Evolutionary conservation across 805 yeast genomes (phyloP).

Genomic region (Kockiozyma suomiensis): DNA sequence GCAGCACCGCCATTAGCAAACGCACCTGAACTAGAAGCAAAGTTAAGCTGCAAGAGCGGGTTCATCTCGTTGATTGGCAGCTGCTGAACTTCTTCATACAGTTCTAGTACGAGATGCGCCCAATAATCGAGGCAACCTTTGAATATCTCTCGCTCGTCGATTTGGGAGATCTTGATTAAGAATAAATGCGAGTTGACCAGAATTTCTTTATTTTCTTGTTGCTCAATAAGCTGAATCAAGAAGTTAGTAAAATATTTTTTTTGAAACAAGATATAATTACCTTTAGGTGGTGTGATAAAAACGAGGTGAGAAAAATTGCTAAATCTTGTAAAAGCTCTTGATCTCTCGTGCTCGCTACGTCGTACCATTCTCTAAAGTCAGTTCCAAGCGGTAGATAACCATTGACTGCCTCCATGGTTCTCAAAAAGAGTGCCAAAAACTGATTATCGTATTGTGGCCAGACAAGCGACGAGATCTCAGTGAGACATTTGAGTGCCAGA

Average conservation of each 20-base stretch:
- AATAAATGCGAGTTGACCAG: slow-evolving; percentile 75
- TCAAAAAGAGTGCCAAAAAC: slow-evolving; percentile 69
- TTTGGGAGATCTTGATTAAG: slow-evolving; percentile 78
- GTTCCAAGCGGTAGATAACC: slow-evolving; percentile 63
- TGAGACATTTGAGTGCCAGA: slow-evolving; percentile 84
- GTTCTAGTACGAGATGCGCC: slow-evolving; percentile 78
- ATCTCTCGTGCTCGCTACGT: slow-evolving; percentile 74
- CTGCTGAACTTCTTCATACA: slow-evolving; percentile 82
- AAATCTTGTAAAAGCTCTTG: slow-evolving; percentile 94
- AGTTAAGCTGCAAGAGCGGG: slow-evolving; percentile 70
- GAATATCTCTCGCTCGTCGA: slow-evolving; percentile 94
- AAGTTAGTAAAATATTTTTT: slow-evolving; percentile 14
- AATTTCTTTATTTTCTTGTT: slow-evolving; percentile 58
- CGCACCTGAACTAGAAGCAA: slow-evolving; percentile 47
- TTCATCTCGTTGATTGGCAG: slow-evolving; percentile 71
- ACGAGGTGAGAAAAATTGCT: slow-evolving; percentile 89
- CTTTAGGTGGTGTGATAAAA: slow-evolving; percentile 75
- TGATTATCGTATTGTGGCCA: slow-evolving; percentile 57
- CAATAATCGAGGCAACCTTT: slow-evolving; percentile 95
- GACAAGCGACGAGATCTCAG: slow-evolving; percentile 76
- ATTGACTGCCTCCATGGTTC: slow-evolving; percentile 69
- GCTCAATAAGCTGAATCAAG: slow-evolving; percentile 42
- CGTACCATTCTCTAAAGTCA: slow-evolving; percentile 72
- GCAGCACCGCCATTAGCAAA: slow-evolving; percentile 69
- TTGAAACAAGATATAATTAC: neutral